A percentile compares a stretch with the other conserved stretches of the same genome.
Evolutionary conservation across 2,329 filamentous ascomycete genomes (phyloP).

Genomic region (Talaromyces rugulosus): DNA sequence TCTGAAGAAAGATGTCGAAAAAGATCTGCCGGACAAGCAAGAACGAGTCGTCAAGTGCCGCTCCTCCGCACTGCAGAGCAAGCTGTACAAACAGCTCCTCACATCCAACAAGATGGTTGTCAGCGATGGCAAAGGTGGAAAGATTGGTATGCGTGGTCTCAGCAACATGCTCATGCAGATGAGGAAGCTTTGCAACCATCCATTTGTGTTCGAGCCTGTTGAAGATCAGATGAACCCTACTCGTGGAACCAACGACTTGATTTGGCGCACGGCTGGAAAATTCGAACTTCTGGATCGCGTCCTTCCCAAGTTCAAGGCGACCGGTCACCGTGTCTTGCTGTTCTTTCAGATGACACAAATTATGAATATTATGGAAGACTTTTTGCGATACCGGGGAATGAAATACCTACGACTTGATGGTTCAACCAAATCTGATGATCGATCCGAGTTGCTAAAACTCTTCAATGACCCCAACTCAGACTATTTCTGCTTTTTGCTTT

Average conservation of each 20-base stretch:
- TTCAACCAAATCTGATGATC: conserved; percentile 95
- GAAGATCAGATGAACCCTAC: conserved; percentile 96
- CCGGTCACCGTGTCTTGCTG: conserved; percentile 94
- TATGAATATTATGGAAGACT: conserved; percentile 99
- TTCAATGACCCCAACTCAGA: conserved; percentile 90
- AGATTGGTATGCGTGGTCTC: conserved; percentile 86
- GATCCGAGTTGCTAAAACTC: conserved; percentile 78
- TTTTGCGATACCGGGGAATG: conserved; percentile 76
- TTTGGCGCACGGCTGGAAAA: conserved; percentile 95
- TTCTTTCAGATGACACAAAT: conserved; percentile 99
- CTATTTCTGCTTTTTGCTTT: conserved; percentile 98
- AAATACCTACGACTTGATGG: conserved; percentile 90
- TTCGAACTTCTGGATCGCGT: conserved; percentile 93
- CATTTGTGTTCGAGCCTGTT: conserved; percentile 96
- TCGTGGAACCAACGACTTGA: conserved; percentile 80
- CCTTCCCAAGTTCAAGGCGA: conserved; percentile 85
- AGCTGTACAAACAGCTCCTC: conserved; percentile 95
- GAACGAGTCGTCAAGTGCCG: conserved; percentile 99
- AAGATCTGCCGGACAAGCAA: conserved; percentile 97
- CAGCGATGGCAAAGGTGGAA: conserved; percentile 90
- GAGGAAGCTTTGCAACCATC: conserved; percentile 97
- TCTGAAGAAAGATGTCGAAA: conserved; percentile 99
- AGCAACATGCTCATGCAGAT: conserved; percentile 99
- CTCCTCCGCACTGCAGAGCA: conserved; percentile 89
- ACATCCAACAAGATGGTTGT: conserved; percentile 93